Conservation (phyloP, 257 asterid genomes). For the Echium plantagineum region DNA sequence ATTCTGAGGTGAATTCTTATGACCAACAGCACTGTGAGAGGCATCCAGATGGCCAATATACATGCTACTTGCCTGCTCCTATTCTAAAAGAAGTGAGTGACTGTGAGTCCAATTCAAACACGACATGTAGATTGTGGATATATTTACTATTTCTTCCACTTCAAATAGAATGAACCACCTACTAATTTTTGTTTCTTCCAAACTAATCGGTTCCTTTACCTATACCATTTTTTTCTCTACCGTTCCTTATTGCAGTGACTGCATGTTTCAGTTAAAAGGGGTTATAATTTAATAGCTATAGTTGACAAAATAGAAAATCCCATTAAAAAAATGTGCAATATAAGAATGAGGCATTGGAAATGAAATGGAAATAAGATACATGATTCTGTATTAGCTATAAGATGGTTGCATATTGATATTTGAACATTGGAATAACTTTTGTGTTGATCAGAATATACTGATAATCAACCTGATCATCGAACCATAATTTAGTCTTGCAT, state of each 20-base stretch:
- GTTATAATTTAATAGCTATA: not conserved
- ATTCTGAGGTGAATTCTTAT: conserved; percentile 43
- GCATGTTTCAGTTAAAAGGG: not conserved
- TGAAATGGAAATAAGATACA: not conserved
- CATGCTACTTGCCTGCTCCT: conserved; percentile 91
- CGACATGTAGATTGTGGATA: not conserved
- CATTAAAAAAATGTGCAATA: not conserved
- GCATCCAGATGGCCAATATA: conserved; percentile 93
- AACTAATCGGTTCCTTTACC: too few species aligned
- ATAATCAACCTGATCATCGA: not conserved
- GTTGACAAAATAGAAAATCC: not conserved
- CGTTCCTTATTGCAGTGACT: too few species aligned
- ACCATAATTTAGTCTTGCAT: not conserved
- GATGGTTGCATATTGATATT: not conserved
- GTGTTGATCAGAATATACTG: not conserved
- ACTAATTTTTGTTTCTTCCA: too few species aligned
- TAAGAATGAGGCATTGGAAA: not conserved
- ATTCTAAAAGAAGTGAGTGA: conserved; percentile 78
- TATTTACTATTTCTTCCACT: not conserved
- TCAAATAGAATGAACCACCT: too few species aligned
- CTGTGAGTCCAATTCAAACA: not conserved
- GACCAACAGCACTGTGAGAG: conserved; percentile 67
- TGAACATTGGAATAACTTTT: not conserved
- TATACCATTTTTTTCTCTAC: too few species aligned
- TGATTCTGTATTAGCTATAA: not conserved